Base-by-base conservation (phyloP, 257 asterid genomes). In the Przewalskia tangutica region DNA sequence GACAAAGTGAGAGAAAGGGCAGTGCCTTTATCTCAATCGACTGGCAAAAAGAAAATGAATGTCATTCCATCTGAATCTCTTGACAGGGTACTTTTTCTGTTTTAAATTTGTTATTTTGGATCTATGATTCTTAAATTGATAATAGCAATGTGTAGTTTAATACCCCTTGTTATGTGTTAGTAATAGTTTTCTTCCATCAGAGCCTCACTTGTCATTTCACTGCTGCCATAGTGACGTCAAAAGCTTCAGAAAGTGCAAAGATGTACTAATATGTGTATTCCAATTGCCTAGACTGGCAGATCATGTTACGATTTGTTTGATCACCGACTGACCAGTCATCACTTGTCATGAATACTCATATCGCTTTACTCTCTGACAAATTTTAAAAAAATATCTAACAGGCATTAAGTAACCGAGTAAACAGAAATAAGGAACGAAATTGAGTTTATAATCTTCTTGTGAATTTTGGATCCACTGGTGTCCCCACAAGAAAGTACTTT, bases 1-100 rank as follows among this genome's bases (percentile, higher is more conserved):
- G 89, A 77, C 81, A 84, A 82, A 77, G 83, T 81, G 76, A 87
- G 84, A 84, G 86, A 86, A 65, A 85, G 81, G 81, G 84, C 83
- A 67, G 32, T 67, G 20, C 83, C 90, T 81, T 81, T 89, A 73
- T 71, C 66, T 78, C 79, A 59, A 78, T 51, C 64, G 82, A 88
- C 86, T 83, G 89, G 81, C 78, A 84, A 82, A 81, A 88, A 87
- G 91, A 87, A 64, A 82, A 60, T 86, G 48, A 60, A 80, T 82
- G 92, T 90, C 67, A 81, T 90, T 79, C 93, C 93, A 4, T 84
- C 93, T 53, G 96, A 89, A 81, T 87, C 84, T 91, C 88, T 90
- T 77, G 89, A 90, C 71, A 92, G 89, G 97, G 97, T 93, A 81
- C 27, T 46, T 13, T 13, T 50, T 75, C 80, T 75, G 44, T 75